Evolutionary conservation across 2,329 filamentous ascomycete species (phyloP), one percentile per base, ranked within the genome.

Genomic region (Ceratocystis smalleyi): DNA sequence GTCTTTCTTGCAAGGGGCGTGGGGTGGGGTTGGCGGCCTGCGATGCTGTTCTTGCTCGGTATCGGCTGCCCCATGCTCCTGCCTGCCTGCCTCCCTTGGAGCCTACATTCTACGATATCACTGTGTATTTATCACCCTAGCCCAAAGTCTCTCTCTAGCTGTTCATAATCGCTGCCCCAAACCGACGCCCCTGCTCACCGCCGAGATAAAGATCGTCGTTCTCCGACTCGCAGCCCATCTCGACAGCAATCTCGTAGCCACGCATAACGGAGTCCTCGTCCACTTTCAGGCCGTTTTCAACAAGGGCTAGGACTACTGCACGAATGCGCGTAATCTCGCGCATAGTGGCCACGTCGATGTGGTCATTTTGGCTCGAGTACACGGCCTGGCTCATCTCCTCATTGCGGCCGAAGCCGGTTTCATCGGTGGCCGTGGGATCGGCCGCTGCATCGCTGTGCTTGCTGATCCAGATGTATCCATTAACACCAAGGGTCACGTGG

Each of bases 391-490:
- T 91, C 69, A 79, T 85, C 76, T 99, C 94, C 73, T 97, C 94
- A 73, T 96, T 81, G 68, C 88, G 83, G 63, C 90, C 95, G 70
- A 96, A 89, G 77, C 83, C 72, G 17, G 90, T 87, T 77, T 81
- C 68, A 15, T 75, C 76, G n/a, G 74, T 73, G n/a, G 77, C 76
- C 54, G 80, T 76, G 47, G 74, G 71, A 49, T 74, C 72, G 4
- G 75, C 74, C n/a, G 80, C 79, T 43, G 80, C 81, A 69, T 88
- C 85, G 6, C 87, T 77, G 70, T 95, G 90, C 76, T 89, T 91
- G 74, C 86, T 86, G 71, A 97, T 91, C 88, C 90, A 99, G 66
- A 97, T 91, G 73, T 95, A 97, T 0, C 94, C 94, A 71, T 99
- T 99, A 47, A 99, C 94, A 1, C 94, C 94, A 0, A 99, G 79